Conservation (phyloP, 257 asterid genomes). For the Scutellaria minor region DNA sequence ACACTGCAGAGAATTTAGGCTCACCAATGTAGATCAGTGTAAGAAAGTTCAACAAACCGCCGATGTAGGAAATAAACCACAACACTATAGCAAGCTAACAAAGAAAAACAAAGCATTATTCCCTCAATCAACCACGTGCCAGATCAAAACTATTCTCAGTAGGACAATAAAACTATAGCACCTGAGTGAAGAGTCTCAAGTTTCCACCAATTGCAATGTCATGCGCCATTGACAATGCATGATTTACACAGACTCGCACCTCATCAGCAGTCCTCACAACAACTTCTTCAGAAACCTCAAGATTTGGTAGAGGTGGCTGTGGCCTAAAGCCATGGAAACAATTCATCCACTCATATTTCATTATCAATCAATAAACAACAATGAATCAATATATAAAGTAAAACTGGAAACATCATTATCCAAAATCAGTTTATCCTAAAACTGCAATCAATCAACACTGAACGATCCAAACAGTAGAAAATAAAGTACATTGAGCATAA, state of each 20-base stretch:
- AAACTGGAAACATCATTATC: constrained; percentile 4
- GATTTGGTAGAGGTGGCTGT: constrained; percentile 77
- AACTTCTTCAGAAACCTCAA: constrained; percentile 72
- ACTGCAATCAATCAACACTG: neutral
- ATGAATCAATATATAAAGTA: neutral
- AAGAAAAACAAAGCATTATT: constrained; percentile 32
- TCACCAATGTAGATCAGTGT: constrained; percentile 74
- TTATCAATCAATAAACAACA: constrained; percentile 1
- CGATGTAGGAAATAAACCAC: constrained; percentile 70
- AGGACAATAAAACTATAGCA: constrained; percentile 36
- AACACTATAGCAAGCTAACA: constrained; percentile 64
- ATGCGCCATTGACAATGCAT: constrained; percentile 59
- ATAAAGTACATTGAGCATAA: neutral
- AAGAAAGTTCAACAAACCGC: constrained; percentile 70
- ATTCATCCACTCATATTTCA: constrained; percentile 16
- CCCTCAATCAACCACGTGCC: constrained; percentile 30
- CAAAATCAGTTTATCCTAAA: neutral
- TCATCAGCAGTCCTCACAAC: constrained; percentile 67
- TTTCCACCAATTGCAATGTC: constrained; percentile 82
- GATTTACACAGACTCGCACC: constrained; percentile 63
- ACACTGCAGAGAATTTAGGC: constrained; percentile 31
- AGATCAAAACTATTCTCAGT: constrained; percentile 4
- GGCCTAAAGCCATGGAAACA: constrained; percentile 55
- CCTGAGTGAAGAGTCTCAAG: constrained; percentile 66
- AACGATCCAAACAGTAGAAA: neutral